Evolutionary conservation across 2,329 filamentous ascomycete genomes (phyloP).

Genomic region (Aspergillus luchuensis): DNA sequence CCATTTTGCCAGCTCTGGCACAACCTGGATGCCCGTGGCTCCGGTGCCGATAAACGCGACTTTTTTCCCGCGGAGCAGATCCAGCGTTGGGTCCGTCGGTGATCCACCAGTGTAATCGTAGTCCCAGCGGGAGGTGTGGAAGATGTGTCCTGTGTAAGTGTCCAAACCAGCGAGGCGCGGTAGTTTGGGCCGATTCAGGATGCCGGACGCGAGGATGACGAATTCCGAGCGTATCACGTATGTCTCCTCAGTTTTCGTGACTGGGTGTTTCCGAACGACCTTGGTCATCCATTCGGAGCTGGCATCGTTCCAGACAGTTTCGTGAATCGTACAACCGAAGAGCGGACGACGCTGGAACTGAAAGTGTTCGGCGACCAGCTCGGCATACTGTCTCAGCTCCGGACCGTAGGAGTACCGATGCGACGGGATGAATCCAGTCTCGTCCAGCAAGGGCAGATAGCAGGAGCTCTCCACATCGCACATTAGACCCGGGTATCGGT

Average conservation of each 20-base stretch:
- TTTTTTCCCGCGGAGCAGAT: slow-evolving; percentile 32
- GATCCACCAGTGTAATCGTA: no score
- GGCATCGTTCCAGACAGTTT: slow-evolving; percentile 39
- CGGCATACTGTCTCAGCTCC: slow-evolving; percentile 15
- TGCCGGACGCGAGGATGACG: slow-evolving; percentile 39
- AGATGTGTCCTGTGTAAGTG: slow-evolving; percentile 24
- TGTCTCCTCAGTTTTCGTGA: no score
- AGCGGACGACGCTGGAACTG: no score
- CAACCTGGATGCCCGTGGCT: slow-evolving; percentile 45
- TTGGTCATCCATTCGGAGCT: slow-evolving; percentile 47
- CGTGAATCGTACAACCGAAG: no score
- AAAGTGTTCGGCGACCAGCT: slow-evolving; percentile 17
- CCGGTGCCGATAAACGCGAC: slow-evolving; percentile 51
- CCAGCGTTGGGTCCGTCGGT: no score
- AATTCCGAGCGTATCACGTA: no score
- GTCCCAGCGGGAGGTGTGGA: slow-evolving; percentile 32
- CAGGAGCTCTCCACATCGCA: slow-evolving; percentile 61
- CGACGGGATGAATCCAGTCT: slow-evolving; percentile 19
- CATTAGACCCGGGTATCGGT: slow-evolving; percentile 51
- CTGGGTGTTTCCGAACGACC: no score
- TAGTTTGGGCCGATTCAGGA: slow-evolving; percentile 23
- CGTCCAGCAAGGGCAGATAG: slow-evolving; percentile 18
- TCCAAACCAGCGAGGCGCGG: slow-evolving; percentile 27
- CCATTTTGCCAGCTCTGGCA: slow-evolving; percentile 44
- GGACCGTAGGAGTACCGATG: slow-evolving; percentile 11